phyloP scores from a whole-genome alignment of 495 filamentous ascomycete species.

The Talaromyces stipitatus region DNA sequence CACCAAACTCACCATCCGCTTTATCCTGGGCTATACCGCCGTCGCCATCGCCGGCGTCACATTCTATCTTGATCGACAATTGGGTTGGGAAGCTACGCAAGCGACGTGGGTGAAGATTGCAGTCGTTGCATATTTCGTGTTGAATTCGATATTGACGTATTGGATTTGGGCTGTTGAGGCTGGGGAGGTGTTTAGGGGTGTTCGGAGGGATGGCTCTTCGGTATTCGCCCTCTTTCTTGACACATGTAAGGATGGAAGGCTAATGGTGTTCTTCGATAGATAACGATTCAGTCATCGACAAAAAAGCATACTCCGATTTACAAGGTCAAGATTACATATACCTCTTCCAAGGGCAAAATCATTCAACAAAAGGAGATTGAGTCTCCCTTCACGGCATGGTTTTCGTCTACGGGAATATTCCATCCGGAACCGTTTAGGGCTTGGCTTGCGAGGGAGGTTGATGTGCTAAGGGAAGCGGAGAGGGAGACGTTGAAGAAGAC shows the following conservation, averaged over 20 bases:
- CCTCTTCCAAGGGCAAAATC: slow-evolving; percentile 36
- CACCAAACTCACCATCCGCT: slow-evolving; percentile 70
- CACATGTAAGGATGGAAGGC: neutral
- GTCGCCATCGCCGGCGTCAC: slow-evolving; percentile 70
- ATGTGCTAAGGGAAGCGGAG: slow-evolving; percentile 60
- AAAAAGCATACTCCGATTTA: slow-evolving; percentile 77
- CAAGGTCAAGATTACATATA: slow-evolving; percentile 55
- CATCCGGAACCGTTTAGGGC: slow-evolving; percentile 76
- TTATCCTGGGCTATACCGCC: slow-evolving; percentile 74
- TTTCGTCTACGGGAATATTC: slow-evolving; percentile 73
- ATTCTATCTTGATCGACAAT: slow-evolving; percentile 85
- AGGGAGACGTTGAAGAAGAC: slow-evolving; percentile 44
- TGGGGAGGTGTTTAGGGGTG: slow-evolving; percentile 71
- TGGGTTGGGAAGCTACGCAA: slow-evolving; percentile 81
- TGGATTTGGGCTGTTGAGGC: slow-evolving; percentile 87
- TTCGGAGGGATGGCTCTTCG: slow-evolving; percentile 35
- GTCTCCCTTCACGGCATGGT: slow-evolving; percentile 78
- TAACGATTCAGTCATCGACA: slow-evolving; percentile 58
- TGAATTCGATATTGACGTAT: slow-evolving; percentile 72
- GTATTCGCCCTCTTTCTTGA: neutral
- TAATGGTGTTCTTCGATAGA: slow-evolving; percentile 26
- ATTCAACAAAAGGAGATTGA: slow-evolving; percentile 46
- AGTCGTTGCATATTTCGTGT: slow-evolving; percentile 67
- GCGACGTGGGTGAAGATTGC: slow-evolving; percentile 61
- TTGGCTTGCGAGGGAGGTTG: slow-evolving; percentile 65